Conservation (phyloP, 2,329 filamentous ascomycete species). For the Trichoderma sp. region DNA sequence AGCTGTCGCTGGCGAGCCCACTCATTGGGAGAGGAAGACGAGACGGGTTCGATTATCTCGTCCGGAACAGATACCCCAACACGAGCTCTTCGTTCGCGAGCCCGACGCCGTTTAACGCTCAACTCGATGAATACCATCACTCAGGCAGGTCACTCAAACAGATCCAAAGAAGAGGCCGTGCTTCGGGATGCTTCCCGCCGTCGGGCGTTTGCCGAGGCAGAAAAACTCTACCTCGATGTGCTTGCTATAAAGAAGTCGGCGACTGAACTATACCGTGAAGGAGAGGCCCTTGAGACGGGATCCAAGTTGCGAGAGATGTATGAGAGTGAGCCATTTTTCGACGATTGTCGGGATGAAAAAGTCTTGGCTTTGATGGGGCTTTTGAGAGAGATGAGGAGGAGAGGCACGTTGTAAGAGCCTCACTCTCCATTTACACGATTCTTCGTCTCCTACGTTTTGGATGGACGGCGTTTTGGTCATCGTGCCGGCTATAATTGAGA, state of each 20-base stretch:
- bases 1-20: conserved; percentile 24
- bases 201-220: conserved; percentile 26
- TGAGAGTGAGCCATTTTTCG: conserved; percentile 30
- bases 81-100: background rate
- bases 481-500: background rate
- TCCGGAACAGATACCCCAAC: background rate
- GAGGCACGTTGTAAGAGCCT: no score
- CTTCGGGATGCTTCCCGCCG: conserved; percentile 20
- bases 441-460: no score
- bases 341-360: conserved; percentile 24
- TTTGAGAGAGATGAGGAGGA: conserved; percentile 22
- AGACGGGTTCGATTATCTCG: background rate
- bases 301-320: conserved; percentile 32
- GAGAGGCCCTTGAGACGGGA: conserved; percentile 26
- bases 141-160: background rate
- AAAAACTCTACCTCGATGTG: conserved; percentile 29
- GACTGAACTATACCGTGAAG: conserved; percentile 26
- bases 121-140: conserved; percentile 5
- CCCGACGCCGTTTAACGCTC: conserved; percentile 9
- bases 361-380: conserved; percentile 19
- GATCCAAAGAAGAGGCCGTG: conserved; percentile 18
- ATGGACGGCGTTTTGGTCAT: no score
- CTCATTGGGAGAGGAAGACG: conserved; percentile 17
- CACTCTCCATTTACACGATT: no score
- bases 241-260: conserved; percentile 27